Evolutionary conservation across 306 rosid genomes (phyloP).

Genomic region (Prunus campanulata): DNA sequence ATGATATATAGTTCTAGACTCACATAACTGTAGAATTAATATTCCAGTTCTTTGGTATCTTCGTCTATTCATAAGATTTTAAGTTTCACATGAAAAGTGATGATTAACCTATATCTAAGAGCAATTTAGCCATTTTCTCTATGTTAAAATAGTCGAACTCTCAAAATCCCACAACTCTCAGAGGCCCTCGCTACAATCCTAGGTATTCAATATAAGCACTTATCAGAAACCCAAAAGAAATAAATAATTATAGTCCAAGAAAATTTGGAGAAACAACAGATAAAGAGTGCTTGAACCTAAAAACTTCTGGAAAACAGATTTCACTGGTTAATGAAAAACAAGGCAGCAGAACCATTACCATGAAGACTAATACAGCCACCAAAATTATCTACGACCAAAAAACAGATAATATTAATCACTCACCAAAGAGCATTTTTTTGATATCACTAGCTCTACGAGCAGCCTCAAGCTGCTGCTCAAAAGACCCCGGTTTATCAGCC

Average conservation of each 20-base stretch:
- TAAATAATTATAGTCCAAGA: neutral
- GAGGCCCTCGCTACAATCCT: neutral
- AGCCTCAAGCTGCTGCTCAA: slow-evolving; percentile 92
- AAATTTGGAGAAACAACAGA: neutral
- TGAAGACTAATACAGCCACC: neutral
- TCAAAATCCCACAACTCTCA: neutral
- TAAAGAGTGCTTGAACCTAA: neutral
- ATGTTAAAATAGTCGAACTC: neutral
- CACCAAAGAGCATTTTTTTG: slow-evolving; percentile 84
- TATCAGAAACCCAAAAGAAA: neutral
- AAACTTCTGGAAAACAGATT: neutral
- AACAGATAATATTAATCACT: slow-evolving; percentile 32
- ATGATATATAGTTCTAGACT: neutral
- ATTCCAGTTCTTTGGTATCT: neutral
- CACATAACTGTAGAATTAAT: neutral
- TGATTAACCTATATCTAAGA: neutral
- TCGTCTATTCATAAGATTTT: neutral
- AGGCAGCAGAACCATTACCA: neutral
- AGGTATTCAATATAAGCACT: neutral
- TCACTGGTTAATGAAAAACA: neutral
- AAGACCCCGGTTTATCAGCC: slow-evolving; percentile 47
- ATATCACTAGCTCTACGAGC: slow-evolving; percentile 90
- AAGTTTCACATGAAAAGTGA: neutral
- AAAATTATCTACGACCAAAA: neutral
- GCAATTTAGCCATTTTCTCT: neutral